Evolutionary conservation across 192 early-diverging fungal species (phyloP).

Genomic region (Coemansia sp.): DNA sequence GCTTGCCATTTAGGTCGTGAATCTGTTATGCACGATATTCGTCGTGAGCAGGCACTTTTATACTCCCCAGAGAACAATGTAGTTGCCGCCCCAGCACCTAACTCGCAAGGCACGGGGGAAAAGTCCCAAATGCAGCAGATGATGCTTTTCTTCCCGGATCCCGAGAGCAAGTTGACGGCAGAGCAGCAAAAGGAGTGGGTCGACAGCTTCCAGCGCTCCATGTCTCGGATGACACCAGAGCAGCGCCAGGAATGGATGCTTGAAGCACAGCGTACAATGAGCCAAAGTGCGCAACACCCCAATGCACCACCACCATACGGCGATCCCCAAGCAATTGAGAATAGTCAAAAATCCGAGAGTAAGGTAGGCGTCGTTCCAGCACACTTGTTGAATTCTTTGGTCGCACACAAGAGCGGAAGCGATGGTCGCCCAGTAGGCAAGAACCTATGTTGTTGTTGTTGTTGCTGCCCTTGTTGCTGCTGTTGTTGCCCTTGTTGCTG

Average conservation of each 20-base stretch:
- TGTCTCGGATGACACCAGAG: not conserved
- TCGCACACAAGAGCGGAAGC: not conserved
- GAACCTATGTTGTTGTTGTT: constrained; percentile 37
- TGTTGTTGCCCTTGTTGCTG: constrained; percentile 30
- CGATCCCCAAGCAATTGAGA: not conserved
- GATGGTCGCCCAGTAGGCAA: constrained; percentile 16
- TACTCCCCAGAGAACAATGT: not conserved
- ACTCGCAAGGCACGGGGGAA: not conserved
- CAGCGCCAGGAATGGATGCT: not conserved
- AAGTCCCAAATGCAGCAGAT: constrained; percentile 2
- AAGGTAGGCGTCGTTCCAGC: not conserved
- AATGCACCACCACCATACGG: not conserved
- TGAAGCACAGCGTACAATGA: not conserved
- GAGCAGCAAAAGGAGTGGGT: not conserved
- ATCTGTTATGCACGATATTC: not conserved
- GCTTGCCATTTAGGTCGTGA: not conserved
- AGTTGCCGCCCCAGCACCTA: not conserved
- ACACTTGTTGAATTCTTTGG: not conserved
- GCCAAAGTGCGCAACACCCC: not conserved
- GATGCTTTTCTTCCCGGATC: constrained; percentile 7
- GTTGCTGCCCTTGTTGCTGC: constrained; percentile 39
- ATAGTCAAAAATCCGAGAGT: not conserved
- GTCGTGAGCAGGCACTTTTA: not conserved
- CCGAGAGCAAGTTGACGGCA: not conserved
- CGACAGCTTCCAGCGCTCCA: not conserved